These are phyloP conservation scores for Liriodendron chinense DNA, from an alignment of 164 flowering plant species.

Conservation along the genomic window DNA sequence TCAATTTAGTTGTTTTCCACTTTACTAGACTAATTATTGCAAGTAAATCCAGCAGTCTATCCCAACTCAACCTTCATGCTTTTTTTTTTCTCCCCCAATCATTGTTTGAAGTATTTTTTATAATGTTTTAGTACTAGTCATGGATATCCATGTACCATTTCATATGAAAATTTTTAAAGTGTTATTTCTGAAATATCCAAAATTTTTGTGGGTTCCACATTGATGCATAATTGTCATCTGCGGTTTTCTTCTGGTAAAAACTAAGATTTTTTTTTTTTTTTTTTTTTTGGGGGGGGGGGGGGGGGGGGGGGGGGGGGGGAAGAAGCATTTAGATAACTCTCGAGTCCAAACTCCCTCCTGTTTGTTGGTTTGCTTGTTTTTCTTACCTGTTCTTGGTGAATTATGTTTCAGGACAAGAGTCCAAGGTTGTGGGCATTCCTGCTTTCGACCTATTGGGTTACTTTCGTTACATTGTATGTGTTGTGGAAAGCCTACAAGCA, in stretches of 20 bases:
- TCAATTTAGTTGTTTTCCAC: too few species aligned
- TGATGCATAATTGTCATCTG: not conserved
- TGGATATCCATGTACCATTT: too few species aligned
- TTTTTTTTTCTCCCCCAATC: too few species aligned
- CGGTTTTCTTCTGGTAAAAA: not conserved
- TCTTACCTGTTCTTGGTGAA: not conserved
- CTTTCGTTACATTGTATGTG: slow-evolving; percentile 65
- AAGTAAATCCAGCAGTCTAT: too few species aligned
- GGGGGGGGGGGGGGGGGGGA: too few species aligned
- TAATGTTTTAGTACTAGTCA: too few species aligned
- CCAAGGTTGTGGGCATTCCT: slow-evolving; percentile 81
- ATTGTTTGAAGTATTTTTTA: too few species aligned
- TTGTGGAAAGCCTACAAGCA: slow-evolving; percentile 88
- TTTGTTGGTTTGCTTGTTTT: not conserved
- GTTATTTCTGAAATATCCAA: not conserved
- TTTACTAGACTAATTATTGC: too few species aligned
- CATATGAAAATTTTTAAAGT: too few species aligned
- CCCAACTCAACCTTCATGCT: too few species aligned
- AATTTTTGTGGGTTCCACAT: not conserved
- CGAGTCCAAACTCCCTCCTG: not conserved
- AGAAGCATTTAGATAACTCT: too few species aligned
- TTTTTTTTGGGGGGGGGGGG: too few species aligned
- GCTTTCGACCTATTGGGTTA: slow-evolving; percentile 66
- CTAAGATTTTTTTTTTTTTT: not conserved
- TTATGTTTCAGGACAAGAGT: slow-evolving; percentile 49